These are phyloP conservation scores for Fusarium sp. DNA, from an alignment of 2,329 filamentous ascomycete species.

Conservation along the genomic window DNA sequence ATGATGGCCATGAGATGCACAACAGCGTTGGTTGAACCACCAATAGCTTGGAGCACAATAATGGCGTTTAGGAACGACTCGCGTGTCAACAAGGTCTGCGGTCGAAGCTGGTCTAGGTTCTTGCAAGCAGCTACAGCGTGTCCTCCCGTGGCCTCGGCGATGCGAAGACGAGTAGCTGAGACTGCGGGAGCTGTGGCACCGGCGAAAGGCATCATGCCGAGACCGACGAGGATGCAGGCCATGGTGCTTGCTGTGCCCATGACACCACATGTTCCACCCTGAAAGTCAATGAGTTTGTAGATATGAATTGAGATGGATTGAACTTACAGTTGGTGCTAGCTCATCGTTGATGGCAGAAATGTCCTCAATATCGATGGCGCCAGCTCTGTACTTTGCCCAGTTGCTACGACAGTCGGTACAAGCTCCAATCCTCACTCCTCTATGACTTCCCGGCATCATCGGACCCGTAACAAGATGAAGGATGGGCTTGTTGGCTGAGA, in stretches of 20 bases:
- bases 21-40: constrained; percentile 87
- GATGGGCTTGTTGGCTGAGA: constrained; percentile 79
- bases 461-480: constrained; percentile 77
- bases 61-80: constrained; percentile 87
- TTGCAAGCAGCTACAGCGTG: constrained; percentile 76
- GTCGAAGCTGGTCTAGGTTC: constrained; percentile 74
- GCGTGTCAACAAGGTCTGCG: constrained; percentile 77
- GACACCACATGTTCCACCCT: constrained; percentile 83
- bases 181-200: constrained; percentile 84
- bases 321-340: constrained; percentile 73
- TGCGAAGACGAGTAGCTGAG: constrained; percentile 81
- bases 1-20: constrained; percentile 90
- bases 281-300: background rate
- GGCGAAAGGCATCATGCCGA: constrained; percentile 83
- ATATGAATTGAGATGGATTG: background rate
- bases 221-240: constrained; percentile 84
- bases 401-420: constrained; percentile 82
- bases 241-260: constrained; percentile 96
- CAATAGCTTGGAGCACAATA: constrained; percentile 86
- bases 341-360: constrained; percentile 79
- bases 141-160: constrained; percentile 79
- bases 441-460: constrained; percentile 79
- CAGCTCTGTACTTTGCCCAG: constrained; percentile 77
- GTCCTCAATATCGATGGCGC: constrained; percentile 76
- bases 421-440: constrained; percentile 74